These are phyloP conservation scores for Nothophoma quercina DNA, from an alignment of 2,329 filamentous ascomycete species.

Conservation along the genomic window DNA sequence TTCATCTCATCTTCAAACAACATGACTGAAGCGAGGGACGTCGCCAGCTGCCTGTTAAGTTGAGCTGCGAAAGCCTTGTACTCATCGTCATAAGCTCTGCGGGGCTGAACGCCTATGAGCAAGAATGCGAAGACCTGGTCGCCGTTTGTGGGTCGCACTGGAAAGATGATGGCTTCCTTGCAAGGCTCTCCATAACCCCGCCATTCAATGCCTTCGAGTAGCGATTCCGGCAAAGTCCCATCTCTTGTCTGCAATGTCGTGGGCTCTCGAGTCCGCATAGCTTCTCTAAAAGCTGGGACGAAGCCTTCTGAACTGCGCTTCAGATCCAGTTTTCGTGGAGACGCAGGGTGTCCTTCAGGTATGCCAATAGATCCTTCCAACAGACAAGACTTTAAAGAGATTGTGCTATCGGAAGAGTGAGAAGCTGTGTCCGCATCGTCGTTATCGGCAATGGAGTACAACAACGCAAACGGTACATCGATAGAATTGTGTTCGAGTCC, in stretches of 20 bases:
- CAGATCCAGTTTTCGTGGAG: conserved; percentile 37
- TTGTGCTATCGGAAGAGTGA: conserved; percentile 37
- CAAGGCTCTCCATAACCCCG: conserved; percentile 45
- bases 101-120: conserved; percentile 43
- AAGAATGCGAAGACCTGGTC: conserved; percentile 44
- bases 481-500: conserved; percentile 53
- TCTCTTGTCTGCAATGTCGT: conserved; percentile 36
- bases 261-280: conserved; percentile 44
- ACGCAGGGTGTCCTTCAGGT: conserved; percentile 38
- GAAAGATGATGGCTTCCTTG: conserved; percentile 43
- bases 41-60: conserved; percentile 44
- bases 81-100: conserved; percentile 44
- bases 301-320: conserved; percentile 41
- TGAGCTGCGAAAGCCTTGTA: conserved; percentile 41
- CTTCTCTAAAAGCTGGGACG: conserved; percentile 43
- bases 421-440: conserved; percentile 36
- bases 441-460: conserved; percentile 42
- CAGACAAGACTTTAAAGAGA: conserved; percentile 38
- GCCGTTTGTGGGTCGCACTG: conserved; percentile 40
- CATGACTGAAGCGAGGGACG: conserved; percentile 44
- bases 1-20: conserved; percentile 45
- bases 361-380: conserved; percentile 45
- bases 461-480: conserved; percentile 43
- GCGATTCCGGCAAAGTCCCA: conserved; percentile 34
- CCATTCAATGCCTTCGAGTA: conserved; percentile 41